Percentiles rank a stretch among this genome's conserved stretches.
phyloP scores from a whole-genome alignment of 2,329 filamentous ascomycete species.

The Colletotrichum orchidophilum region DNA sequence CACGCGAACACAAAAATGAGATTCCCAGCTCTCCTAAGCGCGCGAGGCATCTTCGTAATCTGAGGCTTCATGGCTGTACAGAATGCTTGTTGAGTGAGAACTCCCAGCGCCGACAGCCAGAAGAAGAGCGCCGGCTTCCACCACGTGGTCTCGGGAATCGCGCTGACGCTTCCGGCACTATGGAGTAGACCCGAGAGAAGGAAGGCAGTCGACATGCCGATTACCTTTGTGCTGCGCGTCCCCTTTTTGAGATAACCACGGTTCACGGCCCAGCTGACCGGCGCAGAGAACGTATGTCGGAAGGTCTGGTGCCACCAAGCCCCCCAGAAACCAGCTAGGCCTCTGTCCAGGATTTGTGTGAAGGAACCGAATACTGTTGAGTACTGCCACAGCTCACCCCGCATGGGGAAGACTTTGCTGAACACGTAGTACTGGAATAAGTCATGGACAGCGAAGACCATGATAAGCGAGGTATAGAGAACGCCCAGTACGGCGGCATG shows the following conservation, averaged over 20 bases:
- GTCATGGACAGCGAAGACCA: conserved; percentile 68
- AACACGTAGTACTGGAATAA: conserved; percentile 62
- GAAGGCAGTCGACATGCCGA: conserved; percentile 65
- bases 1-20: conserved; percentile 70
- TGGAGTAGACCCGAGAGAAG: conserved; percentile 75
- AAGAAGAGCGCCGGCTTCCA: conserved; percentile 76
- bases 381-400: conserved; percentile 61
- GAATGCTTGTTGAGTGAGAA: conserved; percentile 65
- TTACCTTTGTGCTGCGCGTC: conserved; percentile 42
- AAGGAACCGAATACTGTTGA: conserved; percentile 66
- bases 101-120: conserved; percentile 71
- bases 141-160: conserved; percentile 61
- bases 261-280: conserved; percentile 58
- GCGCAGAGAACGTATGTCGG: conserved; percentile 74
- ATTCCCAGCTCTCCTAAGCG: conserved; percentile 64
- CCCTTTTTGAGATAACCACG: conserved; percentile 49
- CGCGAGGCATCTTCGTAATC: conserved; percentile 52
- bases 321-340: conserved; percentile 85
- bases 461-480: conserved; percentile 68
- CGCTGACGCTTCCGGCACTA: conserved; percentile 73
- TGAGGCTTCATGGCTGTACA: conserved; percentile 44
- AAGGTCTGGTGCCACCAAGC: conserved; percentile 93
- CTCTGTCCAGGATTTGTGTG: conserved; percentile 68
- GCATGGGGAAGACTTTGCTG: conserved; percentile 60
- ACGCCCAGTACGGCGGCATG: conserved; percentile 63